A percentile compares a stretch with the other conserved stretches of the same genome.
phyloP scores from a whole-genome alignment of 176 grass and related monocot species.

The Zea luxurians region DNA sequence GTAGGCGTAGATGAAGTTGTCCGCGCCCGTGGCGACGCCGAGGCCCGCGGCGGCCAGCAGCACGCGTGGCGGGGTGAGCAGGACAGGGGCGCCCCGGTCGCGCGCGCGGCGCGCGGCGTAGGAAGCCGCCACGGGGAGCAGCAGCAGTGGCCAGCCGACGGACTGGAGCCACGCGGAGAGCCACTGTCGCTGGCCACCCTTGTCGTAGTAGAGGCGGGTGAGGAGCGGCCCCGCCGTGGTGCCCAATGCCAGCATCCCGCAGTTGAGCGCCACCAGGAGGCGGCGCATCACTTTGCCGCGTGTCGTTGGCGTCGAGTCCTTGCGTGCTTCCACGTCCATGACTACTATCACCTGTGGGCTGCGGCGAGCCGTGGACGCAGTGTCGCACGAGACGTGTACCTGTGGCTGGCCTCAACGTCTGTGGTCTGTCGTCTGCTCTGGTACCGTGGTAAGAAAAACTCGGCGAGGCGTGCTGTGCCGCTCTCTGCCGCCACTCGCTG shows the following conservation, averaged over 20 bases:
- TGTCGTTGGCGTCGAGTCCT: background rate
- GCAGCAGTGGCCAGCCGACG: slow-evolving; percentile 57
- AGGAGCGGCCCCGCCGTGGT: slow-evolving; percentile 60
- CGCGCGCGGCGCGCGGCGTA: slow-evolving; percentile 36
- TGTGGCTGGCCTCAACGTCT: background rate
- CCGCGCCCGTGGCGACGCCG: slow-evolving; percentile 54
- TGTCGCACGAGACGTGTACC: background rate
- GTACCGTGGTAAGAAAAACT: background rate
- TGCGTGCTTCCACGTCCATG: slow-evolving; percentile 53
- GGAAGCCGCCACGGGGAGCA: slow-evolving; percentile 38
- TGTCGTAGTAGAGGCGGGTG: slow-evolving; percentile 61
- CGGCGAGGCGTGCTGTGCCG: background rate
- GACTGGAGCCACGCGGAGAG: slow-evolving; percentile 59
- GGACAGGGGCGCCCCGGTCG: background rate
- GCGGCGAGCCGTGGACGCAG: background rate
- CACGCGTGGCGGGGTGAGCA: slow-evolving; percentile 44
- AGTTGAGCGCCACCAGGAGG: slow-evolving; percentile 52
- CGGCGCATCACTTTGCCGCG: slow-evolving; percentile 23
- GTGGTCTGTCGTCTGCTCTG: background rate
- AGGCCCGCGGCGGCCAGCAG: slow-evolving; percentile 45
- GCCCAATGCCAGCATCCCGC: slow-evolving; percentile 51
- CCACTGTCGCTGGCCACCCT: slow-evolving; percentile 62
- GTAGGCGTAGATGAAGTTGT: slow-evolving; percentile 69
- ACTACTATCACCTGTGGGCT: background rate
- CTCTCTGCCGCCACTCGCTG: background rate